These are phyloP conservation scores for Mucor irregularis DNA, from an alignment of 371 early-diverging fungal genomes.

Conservation along the genomic window DNA sequence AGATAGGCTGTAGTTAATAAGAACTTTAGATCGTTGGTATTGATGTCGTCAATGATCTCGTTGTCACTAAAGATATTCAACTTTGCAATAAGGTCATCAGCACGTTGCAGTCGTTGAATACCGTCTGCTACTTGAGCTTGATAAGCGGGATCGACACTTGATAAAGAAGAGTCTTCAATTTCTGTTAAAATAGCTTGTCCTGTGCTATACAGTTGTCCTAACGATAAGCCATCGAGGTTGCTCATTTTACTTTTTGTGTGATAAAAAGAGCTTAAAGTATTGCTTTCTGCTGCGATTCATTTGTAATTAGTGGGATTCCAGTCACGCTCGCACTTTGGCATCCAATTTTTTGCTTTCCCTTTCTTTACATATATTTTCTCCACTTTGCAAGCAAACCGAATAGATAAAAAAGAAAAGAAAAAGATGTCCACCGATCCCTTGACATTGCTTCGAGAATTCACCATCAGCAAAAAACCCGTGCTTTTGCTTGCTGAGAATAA, in stretches of 20 bases:
- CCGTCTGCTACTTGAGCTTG: conserved; percentile 56
- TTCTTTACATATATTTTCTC: too few relatives aligned
- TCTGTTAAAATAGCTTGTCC: conserved; percentile 29
- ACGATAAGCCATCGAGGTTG: conserved; percentile 27
- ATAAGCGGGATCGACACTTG: conserved; percentile 44
- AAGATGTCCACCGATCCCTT: conserved; percentile 56
- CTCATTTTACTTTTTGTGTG: background rate
- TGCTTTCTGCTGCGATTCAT: background rate
- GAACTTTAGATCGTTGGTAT: conserved; percentile 77
- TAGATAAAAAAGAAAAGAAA: too few relatives aligned
- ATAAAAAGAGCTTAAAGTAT: background rate
- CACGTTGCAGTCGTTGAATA: conserved; percentile 45
- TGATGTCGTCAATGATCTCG: conserved; percentile 87
- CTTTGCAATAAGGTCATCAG: conserved; percentile 53
- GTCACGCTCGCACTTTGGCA: too few relatives aligned
- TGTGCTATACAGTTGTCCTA: conserved; percentile 36
- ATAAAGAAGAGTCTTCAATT: conserved; percentile 46
- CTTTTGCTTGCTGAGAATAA: conserved; percentile 48
- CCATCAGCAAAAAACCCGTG: conserved; percentile 56
- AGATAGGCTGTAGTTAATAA: conserved; percentile 77
- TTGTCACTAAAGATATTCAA: conserved; percentile 84
- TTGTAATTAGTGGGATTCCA: background rate
- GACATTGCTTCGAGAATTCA: conserved; percentile 63
- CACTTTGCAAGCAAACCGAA: too few relatives aligned
- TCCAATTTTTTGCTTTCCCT: too few relatives aligned